Conservation (phyloP, 805 yeast genomes). For the Torulaspora indica region DNA sequence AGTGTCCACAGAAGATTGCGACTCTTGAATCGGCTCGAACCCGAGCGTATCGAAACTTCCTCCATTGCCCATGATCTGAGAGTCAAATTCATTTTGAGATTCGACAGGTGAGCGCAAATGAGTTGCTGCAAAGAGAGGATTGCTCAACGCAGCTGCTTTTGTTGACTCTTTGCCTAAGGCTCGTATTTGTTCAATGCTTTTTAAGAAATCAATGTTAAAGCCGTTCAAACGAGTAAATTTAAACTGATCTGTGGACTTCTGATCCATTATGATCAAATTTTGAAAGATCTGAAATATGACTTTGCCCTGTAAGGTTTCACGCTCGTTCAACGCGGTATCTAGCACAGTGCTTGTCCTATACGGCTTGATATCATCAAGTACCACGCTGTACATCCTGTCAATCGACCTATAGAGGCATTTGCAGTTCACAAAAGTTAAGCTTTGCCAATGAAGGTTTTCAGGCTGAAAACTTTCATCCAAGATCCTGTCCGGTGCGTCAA, state of each 20-base stretch:
- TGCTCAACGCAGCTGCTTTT: constrained; percentile 3
- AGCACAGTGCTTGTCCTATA: constrained; percentile 10
- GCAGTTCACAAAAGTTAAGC: constrained; percentile 22
- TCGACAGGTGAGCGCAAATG: constrained; percentile 1
- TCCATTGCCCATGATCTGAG: constrained; percentile 8
- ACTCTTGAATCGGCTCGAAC: constrained; percentile 10
- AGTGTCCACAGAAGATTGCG: constrained; percentile 4
- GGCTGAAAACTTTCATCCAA: constrained; percentile 7
- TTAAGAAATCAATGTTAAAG: constrained; percentile 12
- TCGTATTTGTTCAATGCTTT: constrained; percentile 8
- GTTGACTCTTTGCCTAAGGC: background rate
- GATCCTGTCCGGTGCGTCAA: constrained; percentile 17
- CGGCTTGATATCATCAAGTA: constrained; percentile 17
- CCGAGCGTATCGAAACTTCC: constrained; percentile 8
- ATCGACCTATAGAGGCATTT: constrained; percentile 15
- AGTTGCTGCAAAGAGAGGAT: constrained; percentile 18
- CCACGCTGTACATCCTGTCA: constrained; percentile 8
- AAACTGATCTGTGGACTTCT: constrained; percentile 13
- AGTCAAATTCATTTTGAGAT: constrained; percentile 15
- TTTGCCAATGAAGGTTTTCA: constrained; percentile 19
- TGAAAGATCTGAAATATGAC: constrained; percentile 16
- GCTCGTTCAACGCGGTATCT: constrained; percentile 2
- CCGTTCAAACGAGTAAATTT: constrained; percentile 20
- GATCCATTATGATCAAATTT: constrained; percentile 19
- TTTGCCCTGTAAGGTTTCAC: constrained; percentile 2